Evolutionary conservation across 768 basidiomycete species (phyloP).

Genomic region (Trichaptum fuscoviolaceum): DNA sequence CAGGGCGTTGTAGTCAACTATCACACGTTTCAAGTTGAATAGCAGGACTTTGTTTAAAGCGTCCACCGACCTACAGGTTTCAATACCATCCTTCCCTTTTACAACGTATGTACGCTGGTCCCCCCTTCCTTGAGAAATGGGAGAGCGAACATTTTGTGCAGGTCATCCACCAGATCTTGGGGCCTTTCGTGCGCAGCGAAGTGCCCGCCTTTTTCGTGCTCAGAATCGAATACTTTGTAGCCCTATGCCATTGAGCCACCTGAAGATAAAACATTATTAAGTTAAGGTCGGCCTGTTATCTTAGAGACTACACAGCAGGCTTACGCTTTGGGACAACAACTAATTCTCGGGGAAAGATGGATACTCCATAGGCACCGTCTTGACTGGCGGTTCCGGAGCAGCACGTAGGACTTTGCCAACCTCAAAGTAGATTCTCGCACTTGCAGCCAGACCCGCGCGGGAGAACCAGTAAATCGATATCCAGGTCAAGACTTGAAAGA

Average conservation of each 20-base stretch:
- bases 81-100: slow-evolving; percentile 37
- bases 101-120: slow-evolving; percentile 44
- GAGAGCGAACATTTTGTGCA: slow-evolving; percentile 57
- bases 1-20: too few relatives aligned
- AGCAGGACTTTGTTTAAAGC: too few relatives aligned
- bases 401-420: slow-evolving; percentile 10
- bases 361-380: slow-evolving; percentile 39
- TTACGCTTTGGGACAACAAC: slow-evolving; percentile 30
- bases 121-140: too few relatives aligned
- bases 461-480: slow-evolving; percentile 57
- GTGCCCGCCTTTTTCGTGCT: slow-evolving; percentile 50
- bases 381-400: slow-evolving; percentile 3
- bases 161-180: slow-evolving; percentile 39
- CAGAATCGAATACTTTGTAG: slow-evolving; percentile 41
- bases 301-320: slow-evolving; percentile 11
- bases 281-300: background rate
- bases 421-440: slow-evolving; percentile 57
- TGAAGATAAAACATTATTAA: slow-evolving; percentile 17
- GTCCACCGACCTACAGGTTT: too few relatives aligned
- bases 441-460: slow-evolving; percentile 50
- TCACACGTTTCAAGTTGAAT: too few relatives aligned
- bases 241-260: slow-evolving; percentile 37
- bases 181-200: slow-evolving; percentile 53
- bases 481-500: slow-evolving; percentile 61
- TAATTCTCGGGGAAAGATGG: slow-evolving; percentile 49